Base-by-base conservation (phyloP, 2,329 filamentous ascomycete species). In the Blumeria hordei region DNA sequence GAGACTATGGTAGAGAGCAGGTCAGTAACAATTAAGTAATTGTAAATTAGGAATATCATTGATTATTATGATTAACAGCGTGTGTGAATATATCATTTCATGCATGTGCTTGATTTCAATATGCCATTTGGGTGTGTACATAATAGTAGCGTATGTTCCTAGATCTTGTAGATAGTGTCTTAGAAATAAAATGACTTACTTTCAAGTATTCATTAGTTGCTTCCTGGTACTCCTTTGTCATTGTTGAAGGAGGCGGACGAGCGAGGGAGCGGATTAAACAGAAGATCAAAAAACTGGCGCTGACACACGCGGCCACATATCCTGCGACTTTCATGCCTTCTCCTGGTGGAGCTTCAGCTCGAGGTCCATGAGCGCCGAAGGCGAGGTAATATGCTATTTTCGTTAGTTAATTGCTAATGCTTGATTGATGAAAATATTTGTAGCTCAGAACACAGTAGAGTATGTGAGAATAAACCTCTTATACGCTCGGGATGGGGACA, bases 211-310 rank as follows among this genome's bases (percentile, higher is more conserved):
- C 92, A 72, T 98, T 94, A 63, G 82, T 77, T 63, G 83, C 83
- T 75, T 96, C 88, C 74, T 98, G 87, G 80, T 85, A 96, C 72
- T 98, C 92, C 76, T 86, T 85, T 73, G 75, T 90, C 88, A 98
- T 94, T 65, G 90, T 94, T 69, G 75, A 74, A 62, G 92, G 92
- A 59, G 77, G 66, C 58, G 78, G 77, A 67, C 78, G 76, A 65
- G 84, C 87, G 68, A 85, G 81, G 62, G 76, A 62, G 65, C 88
- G 84, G 68, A 85, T 77, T 64, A 70, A 59, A 64, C 73, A 73
- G 74, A 96, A 96, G 69, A 95, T 58, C 60, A 70, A 76, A 62
- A 83, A 70, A 61, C 81, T 82, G 64, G 74, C 76, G 59, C 70
- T 73, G 61, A 93, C 65, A 65, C 85, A 83, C 64, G 81, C 69